A percentile compares a stretch with the other conserved stretches of the same genome.
Conservation (phyloP, 306 rosid genomes). For the Rosa multiflora region DNA sequence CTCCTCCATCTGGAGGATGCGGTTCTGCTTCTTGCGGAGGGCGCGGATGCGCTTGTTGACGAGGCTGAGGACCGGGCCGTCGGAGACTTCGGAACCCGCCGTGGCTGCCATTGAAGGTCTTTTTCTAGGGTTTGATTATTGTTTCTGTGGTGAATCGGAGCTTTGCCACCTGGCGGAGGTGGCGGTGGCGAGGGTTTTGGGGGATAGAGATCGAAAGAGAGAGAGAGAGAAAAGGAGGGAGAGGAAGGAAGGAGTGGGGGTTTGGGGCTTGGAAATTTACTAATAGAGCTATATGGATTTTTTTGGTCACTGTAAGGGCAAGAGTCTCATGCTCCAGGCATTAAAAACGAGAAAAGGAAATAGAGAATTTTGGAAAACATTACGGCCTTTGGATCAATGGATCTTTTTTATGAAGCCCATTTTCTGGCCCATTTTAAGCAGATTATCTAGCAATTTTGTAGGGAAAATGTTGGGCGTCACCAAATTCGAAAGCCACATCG, state of each 20-base stretch:
- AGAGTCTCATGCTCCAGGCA: no score
- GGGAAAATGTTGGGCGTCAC: no score
- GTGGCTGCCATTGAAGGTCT: constrained; percentile 50
- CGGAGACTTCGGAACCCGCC: constrained; percentile 53
- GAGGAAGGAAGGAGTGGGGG: neutral
- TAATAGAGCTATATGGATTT: neutral
- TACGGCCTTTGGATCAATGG: no score
- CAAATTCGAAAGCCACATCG: no score
- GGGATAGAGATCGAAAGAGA: neutral
- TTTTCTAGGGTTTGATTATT: neutral
- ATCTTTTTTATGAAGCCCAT: no score
- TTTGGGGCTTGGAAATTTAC: neutral
- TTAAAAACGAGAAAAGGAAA: no score
- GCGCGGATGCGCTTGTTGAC: constrained; percentile 91
- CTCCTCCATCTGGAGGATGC: constrained; percentile 73
- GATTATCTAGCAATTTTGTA: no score
- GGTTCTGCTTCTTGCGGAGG: constrained; percentile 77
- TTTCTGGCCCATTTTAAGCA: no score
- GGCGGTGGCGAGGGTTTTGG: constrained; percentile 15
- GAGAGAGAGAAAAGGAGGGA: neutral
- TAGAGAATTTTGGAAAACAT: no score
- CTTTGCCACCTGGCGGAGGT: constrained; percentile 33
- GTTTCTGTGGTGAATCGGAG: neutral
- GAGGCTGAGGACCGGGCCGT: constrained; percentile 87
- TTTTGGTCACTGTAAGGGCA: no score